Conservation (phyloP, 106 monocot genomes). For the Platanthera guangdongensis region DNA sequence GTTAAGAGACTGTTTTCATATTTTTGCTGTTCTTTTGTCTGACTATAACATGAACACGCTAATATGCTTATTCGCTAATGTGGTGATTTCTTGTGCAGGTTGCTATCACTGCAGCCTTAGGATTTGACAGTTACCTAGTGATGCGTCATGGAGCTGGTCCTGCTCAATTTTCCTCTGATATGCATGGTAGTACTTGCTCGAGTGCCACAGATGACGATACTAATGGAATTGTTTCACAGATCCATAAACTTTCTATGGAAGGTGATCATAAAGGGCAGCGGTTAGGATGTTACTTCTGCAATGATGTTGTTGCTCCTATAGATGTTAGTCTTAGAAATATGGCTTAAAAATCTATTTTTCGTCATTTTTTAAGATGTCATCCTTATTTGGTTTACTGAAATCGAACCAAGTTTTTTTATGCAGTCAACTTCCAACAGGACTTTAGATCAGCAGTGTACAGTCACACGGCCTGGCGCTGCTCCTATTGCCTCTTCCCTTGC, state of each 20-base stretch:
- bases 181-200: constrained; percentile 3
- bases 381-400: background rate
- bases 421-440: constrained; percentile 93
- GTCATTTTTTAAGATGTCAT: background rate
- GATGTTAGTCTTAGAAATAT: constrained; percentile 38
- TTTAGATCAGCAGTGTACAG: constrained; percentile 98
- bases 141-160: constrained; percentile 99
- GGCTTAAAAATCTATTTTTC: background rate
- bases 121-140: constrained; percentile 95
- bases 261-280: constrained; percentile 24
- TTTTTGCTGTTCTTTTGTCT: background rate
- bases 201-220: constrained; percentile 15
- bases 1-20: too few relatives aligned
- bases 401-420: constrained; percentile 14
- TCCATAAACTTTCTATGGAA: constrained; percentile 21
- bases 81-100: constrained; percentile 41
- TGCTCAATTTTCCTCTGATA: constrained; percentile 23
- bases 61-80: background rate
- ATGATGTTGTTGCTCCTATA: constrained; percentile 91
- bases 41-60: background rate
- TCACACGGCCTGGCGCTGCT: constrained; percentile 88
- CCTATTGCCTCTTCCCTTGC: constrained; percentile 86
- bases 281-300: constrained; percentile 96
- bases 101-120: constrained; percentile 89
- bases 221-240: constrained; percentile 7